A percentile compares a stretch with the other conserved stretches of the same genome.
phyloP scores from a whole-genome alignment of 2,329 filamentous ascomycete genomes.

The Penicillium sp. region DNA sequence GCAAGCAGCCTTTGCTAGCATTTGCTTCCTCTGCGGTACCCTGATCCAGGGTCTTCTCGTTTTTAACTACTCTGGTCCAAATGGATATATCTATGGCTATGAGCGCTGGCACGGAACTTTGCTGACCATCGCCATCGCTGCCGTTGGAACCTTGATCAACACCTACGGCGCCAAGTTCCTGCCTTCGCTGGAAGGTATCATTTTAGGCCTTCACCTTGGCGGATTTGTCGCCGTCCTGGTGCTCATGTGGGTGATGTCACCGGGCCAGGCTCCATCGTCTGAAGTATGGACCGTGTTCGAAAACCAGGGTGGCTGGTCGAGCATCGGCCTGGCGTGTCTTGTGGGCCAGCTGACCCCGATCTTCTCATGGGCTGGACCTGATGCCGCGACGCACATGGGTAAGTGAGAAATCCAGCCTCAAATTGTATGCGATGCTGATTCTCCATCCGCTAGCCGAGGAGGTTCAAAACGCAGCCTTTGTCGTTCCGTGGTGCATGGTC shows the following conservation, averaged over 20 bases:
- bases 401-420: constrained; percentile 2
- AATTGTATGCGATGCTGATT: constrained; percentile 3
- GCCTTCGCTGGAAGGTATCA: constrained; percentile 54
- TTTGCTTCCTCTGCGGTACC: constrained; percentile 36
- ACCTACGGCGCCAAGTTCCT: constrained; percentile 49
- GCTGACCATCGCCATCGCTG: constrained; percentile 51
- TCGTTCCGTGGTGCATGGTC: constrained; percentile 53
- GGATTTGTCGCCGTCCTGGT: constrained; percentile 49
- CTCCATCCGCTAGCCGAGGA: constrained; percentile 45
- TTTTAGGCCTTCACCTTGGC: constrained; percentile 52
- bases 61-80: constrained; percentile 31
- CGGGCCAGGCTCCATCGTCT: constrained; percentile 22
- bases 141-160: constrained; percentile 54
- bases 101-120: constrained; percentile 46
- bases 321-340: constrained; percentile 40
- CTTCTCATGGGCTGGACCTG: constrained; percentile 33
- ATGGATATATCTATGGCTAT: constrained; percentile 22
- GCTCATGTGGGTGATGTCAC: constrained; percentile 34
- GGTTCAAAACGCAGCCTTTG: constrained; percentile 49
- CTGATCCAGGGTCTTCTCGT: constrained; percentile 39
- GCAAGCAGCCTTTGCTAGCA: constrained; percentile 38
- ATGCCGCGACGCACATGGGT: constrained; percentile 40
- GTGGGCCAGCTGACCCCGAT: constrained; percentile 37
- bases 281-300: constrained; percentile 42
- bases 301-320: constrained; percentile 41